Percentiles rank a stretch among this genome's conserved stretches.
phyloP scores from a whole-genome alignment of 768 basidiomycete genomes.

The Dioszegia hungarica region DNA sequence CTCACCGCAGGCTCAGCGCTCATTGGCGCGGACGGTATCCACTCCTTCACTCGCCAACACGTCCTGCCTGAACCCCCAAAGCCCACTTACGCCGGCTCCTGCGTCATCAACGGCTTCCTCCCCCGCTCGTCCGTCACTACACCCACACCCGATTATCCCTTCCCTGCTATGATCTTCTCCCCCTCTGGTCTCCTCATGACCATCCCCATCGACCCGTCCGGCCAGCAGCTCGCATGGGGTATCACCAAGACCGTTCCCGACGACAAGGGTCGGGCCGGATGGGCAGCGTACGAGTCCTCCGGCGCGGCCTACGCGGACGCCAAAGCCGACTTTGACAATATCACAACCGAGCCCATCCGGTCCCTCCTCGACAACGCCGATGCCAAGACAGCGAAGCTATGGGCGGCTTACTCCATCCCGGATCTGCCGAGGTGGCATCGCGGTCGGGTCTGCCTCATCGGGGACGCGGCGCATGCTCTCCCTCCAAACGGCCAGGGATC shows the following conservation, averaged over 20 bases:
- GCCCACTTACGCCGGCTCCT: conserved; percentile 12
- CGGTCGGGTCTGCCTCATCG: conserved; percentile 15
- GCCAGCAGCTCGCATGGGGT: conserved; percentile 20
- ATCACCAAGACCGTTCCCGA: conserved; percentile 10
- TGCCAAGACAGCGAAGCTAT: neutral
- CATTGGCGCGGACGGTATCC: conserved; percentile 38
- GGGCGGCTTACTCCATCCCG: conserved; percentile 21
- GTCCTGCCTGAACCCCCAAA: conserved; percentile 23
- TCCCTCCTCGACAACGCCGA: conserved; percentile 18
- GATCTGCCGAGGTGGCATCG: conserved; percentile 17
- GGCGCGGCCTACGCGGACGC: conserved; percentile 20
- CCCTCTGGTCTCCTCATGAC: conserved; percentile 25
- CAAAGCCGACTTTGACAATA: conserved; percentile 13
- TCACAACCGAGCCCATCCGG: conserved; percentile 20
- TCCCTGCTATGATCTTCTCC: conserved; percentile 27
- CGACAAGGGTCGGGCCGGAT: conserved; percentile 16
- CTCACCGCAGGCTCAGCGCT: conserved; percentile 22
- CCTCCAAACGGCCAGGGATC: conserved; percentile 26
- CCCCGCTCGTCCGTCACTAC: neutral
- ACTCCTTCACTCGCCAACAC: conserved; percentile 27
- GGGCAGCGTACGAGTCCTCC: conserved; percentile 20
- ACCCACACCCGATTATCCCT: neutral
- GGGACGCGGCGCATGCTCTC: conserved; percentile 35
- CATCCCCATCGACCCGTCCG: conserved; percentile 20
- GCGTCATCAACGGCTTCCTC: conserved; percentile 12